Base-by-base conservation (phyloP, 2,329 filamentous ascomycete genomes). In the Fusarium virguliforme region DNA sequence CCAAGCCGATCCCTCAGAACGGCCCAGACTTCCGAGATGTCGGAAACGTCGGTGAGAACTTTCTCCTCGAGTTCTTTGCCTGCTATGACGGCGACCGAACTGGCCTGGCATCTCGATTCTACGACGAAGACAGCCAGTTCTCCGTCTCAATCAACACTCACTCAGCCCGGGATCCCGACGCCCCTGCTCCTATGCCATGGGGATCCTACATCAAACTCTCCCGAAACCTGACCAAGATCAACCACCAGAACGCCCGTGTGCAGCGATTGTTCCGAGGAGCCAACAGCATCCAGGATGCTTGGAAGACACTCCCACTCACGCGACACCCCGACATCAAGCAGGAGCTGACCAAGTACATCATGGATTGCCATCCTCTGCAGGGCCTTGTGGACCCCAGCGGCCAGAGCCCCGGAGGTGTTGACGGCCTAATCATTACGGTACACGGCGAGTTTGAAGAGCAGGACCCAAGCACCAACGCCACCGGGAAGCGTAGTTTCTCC, bases 381-480 rank as follows among this genome's bases (percentile, higher is more conserved):
- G 90, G 91, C 35, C 85, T 97, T 26, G 87, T 88, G 3, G 94
- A 97, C 74, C 90, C 90, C 3, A 87, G 86, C 12, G 89, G 90
- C 2, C 85, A 91, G 70, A 91, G 86, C 67, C 78, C 83, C 1
- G 83, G 84, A 22, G 93, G 93, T 5, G 93, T 95, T 22, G 92
- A 93, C 70, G 94, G 94, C 8, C 88, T 97, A 70, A 87, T 93
- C 55, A 88, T 97, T 72, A 91, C 88, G 8, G 86, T 95, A n/a
- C 92, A 96, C 74, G 93, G 94, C 68, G 92, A 95, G 75, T 97
- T 94, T 66, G 90, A 95, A 54, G 94, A 97, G 77, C 83, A 91
- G 18, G 88, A 92, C 72, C 79, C 83, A 4, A 80, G 81, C 15
- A 87, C 85, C 24, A 84, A 86, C 53, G 85, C 87, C 48, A 87